A percentile compares a stretch with the other conserved stretches of the same genome.
Conservation (phyloP, 2,329 filamentous ascomycete species). For the Myriosclerotinia curreyana region DNA sequence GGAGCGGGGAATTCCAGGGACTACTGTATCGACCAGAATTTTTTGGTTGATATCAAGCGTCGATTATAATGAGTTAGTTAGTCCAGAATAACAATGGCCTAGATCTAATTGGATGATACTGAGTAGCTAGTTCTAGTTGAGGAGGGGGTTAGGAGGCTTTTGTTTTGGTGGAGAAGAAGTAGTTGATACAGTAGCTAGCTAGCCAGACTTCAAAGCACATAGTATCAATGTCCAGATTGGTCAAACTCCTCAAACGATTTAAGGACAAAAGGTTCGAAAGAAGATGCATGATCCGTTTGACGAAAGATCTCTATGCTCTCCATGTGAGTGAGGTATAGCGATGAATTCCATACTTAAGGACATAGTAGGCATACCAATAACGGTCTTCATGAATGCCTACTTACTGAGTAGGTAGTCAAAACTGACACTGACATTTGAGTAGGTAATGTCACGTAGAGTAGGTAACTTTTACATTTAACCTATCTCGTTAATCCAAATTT, state of each 20-base stretch:
- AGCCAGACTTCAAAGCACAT: too few species aligned
- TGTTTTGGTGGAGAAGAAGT: background rate
- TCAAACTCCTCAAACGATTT: background rate
- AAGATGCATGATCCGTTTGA: too few species aligned
- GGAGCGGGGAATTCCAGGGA: background rate
- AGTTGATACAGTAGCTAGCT: background rate
- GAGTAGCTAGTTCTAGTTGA: background rate
- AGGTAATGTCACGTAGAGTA: background rate
- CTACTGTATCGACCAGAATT: background rate
- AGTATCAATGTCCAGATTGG: constrained; percentile 2
- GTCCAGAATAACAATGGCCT: constrained; percentile 1
- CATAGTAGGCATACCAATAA: too few species aligned
- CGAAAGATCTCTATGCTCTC: background rate
- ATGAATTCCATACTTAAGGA: background rate
- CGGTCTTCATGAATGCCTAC: too few species aligned
- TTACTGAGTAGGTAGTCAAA: background rate
- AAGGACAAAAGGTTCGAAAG: background rate
- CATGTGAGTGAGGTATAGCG: background rate
- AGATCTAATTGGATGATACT: background rate
- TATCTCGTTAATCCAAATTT: background rate
- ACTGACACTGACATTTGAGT: background rate
- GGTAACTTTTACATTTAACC: background rate
- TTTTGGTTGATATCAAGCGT: background rate
- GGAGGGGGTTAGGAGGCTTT: too few species aligned
- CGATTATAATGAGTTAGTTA: too few species aligned